These are phyloP conservation scores for Diaporthe vaccinii DNA, from an alignment of 2,329 filamentous ascomycete species.

Conservation along the genomic window DNA sequence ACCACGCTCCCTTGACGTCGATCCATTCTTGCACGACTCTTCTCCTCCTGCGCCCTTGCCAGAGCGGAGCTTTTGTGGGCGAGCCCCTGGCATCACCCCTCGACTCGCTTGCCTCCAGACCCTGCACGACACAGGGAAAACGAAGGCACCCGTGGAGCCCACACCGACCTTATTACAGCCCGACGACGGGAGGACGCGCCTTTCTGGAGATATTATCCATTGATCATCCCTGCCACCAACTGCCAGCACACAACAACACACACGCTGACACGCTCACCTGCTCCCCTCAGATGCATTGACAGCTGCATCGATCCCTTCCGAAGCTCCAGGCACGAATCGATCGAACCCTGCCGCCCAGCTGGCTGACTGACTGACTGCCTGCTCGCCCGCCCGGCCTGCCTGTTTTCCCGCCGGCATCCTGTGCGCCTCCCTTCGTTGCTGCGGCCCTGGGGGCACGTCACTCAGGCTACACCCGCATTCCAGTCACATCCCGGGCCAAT, in stretches of 20 bases:
- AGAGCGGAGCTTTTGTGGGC: slow-evolving; percentile 36
- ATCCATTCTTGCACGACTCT: slow-evolving; percentile 33
- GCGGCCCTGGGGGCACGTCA: slow-evolving; percentile 30
- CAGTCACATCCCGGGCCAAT: slow-evolving; percentile 39
- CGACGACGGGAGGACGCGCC: slow-evolving; percentile 36
- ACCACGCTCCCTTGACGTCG: slow-evolving; percentile 32
- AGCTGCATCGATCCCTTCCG: slow-evolving; percentile 14
- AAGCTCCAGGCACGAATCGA: slow-evolving; percentile 13
- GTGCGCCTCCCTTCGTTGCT: slow-evolving; percentile 18
- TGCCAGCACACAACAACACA: slow-evolving; percentile 34
- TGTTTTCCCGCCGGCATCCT: slow-evolving; percentile 25
- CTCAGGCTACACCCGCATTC: slow-evolving; percentile 37
- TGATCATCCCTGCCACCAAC: slow-evolving; percentile 33
- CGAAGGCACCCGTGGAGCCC: slow-evolving; percentile 30
- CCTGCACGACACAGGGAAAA: slow-evolving; percentile 35
- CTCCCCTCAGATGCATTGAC: slow-evolving; percentile 33
- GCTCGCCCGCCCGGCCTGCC: background rate
- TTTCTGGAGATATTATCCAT: slow-evolving; percentile 40
- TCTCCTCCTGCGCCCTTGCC: slow-evolving; percentile 19
- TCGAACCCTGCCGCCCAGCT: slow-evolving; percentile 21
- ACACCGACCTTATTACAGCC: slow-evolving; percentile 40
- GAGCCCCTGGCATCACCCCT: slow-evolving; percentile 33
- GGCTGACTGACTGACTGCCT: background rate
- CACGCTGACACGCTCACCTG: slow-evolving; percentile 3
- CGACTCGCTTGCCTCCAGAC: slow-evolving; percentile 36